phyloP scores from a whole-genome alignment of 2,329 filamentous ascomycete genomes.

The Botrytis squamosa region DNA sequence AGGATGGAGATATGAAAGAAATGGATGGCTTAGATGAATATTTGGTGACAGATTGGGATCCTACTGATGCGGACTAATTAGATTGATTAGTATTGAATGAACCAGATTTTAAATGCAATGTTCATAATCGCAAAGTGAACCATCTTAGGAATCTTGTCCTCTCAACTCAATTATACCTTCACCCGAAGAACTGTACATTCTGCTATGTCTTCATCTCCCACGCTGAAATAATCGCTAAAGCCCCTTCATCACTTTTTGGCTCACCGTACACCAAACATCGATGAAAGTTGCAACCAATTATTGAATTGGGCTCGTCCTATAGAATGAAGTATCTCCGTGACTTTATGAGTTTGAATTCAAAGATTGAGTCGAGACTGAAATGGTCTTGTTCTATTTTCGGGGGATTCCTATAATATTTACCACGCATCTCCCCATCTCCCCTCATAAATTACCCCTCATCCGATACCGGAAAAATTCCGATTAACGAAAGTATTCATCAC shows the following conservation, averaged over 20 bases:
- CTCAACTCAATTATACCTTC: not conserved
- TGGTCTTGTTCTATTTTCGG: not conserved
- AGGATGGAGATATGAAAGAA: constrained; percentile 57
- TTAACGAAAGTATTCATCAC: constrained; percentile 11
- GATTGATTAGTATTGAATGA: not conserved
- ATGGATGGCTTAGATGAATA: constrained; percentile 69
- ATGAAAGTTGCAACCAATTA: not conserved
- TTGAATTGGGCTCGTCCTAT: too few relatives aligned
- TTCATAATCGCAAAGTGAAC: not conserved
- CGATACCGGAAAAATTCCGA: constrained; percentile 1
- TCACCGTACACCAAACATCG: not conserved
- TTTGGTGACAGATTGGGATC: constrained; percentile 68
- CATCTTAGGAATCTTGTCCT: not conserved
- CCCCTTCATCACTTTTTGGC: not conserved
- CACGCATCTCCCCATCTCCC: not conserved
- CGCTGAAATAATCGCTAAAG: not conserved
- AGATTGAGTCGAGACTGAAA: not conserved
- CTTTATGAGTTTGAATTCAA: not conserved
- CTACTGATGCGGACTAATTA: constrained; percentile 42
- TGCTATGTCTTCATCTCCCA: not conserved
- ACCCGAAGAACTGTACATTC: not conserved
- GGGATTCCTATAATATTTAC: constrained; percentile 1
- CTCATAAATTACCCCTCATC: not conserved
- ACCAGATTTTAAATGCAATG: not conserved
- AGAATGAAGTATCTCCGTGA: not conserved